Evolutionary conservation across 148 eudicot species (phyloP), one percentile per base, ranked within the genome.

Genomic region (Tetragonia tetragonoides): DNA sequence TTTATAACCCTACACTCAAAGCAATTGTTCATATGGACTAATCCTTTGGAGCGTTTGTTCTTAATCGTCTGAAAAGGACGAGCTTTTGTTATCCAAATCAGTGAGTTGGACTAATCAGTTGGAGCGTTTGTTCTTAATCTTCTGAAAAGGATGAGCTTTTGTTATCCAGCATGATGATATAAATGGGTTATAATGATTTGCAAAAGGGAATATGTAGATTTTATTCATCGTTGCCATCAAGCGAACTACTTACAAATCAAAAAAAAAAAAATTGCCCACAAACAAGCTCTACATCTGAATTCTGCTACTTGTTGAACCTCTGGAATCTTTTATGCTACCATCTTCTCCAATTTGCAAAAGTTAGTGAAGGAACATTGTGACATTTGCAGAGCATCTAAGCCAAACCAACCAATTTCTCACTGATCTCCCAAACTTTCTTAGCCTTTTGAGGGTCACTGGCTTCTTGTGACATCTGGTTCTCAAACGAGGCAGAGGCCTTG

Each of bases 391-490:
- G 3, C 51, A 37, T 51, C 75, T 76, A 89, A 72, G 89, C 92
- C 84, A 89, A 84, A 42, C 92, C 92, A 72, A 89, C 90, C 18
- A 88, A 78, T 66, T 87, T 90, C 85, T 90, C 94, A 71, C 94
- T 90, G 24, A 87, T 77, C 73, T 90, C 94, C 94, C 92, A 89
- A 14, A 90, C 84, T 74, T 84, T 90, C 67, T 77, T 82, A 18
- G 90, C 94, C 78, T 88, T 90, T 62, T 73, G 83, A 23, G 85
- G 81, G 37, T 90, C 89, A 80, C 90, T 88, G 7, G 94, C 94
- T 77, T 90, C 92, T 70, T 88, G 82, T 2, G 92, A 87, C 75
- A 90, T 41, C 77, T 87, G 89, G 78, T 88, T 90, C 82, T 88
- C 92, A 53, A 90, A 90, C 37, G 92, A 88, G 5, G 94, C 87